These are phyloP conservation scores for Globisporangium mamillatum DNA, from an alignment of 352 stramenopile species.

Conservation along the genomic window DNA sequence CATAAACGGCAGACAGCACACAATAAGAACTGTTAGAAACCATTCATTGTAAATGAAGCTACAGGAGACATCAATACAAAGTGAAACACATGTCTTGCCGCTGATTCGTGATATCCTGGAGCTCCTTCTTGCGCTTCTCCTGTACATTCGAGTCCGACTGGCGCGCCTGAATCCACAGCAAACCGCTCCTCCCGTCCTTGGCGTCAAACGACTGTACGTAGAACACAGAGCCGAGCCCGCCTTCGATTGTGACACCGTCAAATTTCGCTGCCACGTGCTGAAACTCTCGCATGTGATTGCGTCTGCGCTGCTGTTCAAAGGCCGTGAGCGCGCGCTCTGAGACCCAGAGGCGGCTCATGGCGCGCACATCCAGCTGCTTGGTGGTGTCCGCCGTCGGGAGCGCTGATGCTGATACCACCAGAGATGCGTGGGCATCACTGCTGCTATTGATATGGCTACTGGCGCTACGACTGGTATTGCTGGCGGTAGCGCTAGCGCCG, in stretches of 20 bases:
- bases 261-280: constrained; percentile 54
- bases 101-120: constrained; percentile 57
- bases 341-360: constrained; percentile 50
- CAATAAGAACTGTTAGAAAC: not conserved
- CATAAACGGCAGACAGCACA: not conserved
- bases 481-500: not conserved
- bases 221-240: constrained; percentile 38
- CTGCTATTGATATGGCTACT: not conserved
- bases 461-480: not conserved
- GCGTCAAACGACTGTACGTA: constrained; percentile 17
- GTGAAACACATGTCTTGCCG: constrained; percentile 5
- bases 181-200: constrained; percentile 21
- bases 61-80: not conserved
- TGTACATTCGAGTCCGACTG: constrained; percentile 54
- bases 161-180: constrained; percentile 55
- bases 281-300: constrained; percentile 21
- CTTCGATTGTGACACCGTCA: constrained; percentile 45
- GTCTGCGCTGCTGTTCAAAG: constrained; percentile 35
- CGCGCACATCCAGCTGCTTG: constrained; percentile 33
- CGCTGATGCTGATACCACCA: not conserved
- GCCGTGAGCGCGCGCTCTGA: constrained; percentile 33
- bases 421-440: not conserved
- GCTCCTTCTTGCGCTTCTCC: constrained; percentile 44
- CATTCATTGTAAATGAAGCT: not conserved
- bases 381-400: not conserved